Evolutionary conservation across 371 early-diverging fungal species (phyloP).

Genomic region (Chytridiales sp.): DNA sequence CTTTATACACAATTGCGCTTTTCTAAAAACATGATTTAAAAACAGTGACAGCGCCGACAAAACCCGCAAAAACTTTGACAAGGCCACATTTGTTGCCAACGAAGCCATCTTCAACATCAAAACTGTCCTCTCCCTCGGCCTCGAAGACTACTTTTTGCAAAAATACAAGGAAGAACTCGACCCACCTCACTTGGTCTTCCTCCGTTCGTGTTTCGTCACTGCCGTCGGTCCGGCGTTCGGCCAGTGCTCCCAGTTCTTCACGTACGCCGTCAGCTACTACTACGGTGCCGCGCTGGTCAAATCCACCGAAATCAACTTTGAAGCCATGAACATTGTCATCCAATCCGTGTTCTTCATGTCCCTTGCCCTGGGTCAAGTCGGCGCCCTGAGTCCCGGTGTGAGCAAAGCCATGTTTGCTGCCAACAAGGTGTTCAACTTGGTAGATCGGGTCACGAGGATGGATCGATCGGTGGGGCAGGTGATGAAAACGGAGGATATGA

Average conservation of each 20-base stretch:
- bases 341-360: constrained; percentile 38
- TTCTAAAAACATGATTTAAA: too few relatives aligned
- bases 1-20: background rate
- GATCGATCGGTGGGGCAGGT: constrained; percentile 47
- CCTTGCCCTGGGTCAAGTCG: constrained; percentile 47
- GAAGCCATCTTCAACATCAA: constrained; percentile 86
- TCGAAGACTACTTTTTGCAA: constrained; percentile 52
- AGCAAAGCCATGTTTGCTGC: constrained; percentile 73
- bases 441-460: constrained; percentile 70
- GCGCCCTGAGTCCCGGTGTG: constrained; percentile 77
- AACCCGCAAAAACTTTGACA: constrained; percentile 11
- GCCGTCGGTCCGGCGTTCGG: constrained; percentile 33
- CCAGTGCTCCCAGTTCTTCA: constrained; percentile 17
- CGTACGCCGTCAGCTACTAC: constrained; percentile 36
- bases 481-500: constrained; percentile 40
- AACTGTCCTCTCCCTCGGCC: constrained; percentile 78
- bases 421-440: constrained; percentile 64
- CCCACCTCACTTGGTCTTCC: constrained; percentile 31
- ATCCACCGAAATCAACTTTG: constrained; percentile 11
- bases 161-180: constrained; percentile 23
- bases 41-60: constrained; percentile 7
- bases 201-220: constrained; percentile 27
- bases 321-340: constrained; percentile 31
- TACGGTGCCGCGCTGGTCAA: constrained; percentile 34
- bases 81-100: constrained; percentile 70